Evolutionary conservation across 768 basidiomycete species (phyloP), one percentile per base, ranked within the genome.

Genomic region (Tylopilus balloui): DNA sequence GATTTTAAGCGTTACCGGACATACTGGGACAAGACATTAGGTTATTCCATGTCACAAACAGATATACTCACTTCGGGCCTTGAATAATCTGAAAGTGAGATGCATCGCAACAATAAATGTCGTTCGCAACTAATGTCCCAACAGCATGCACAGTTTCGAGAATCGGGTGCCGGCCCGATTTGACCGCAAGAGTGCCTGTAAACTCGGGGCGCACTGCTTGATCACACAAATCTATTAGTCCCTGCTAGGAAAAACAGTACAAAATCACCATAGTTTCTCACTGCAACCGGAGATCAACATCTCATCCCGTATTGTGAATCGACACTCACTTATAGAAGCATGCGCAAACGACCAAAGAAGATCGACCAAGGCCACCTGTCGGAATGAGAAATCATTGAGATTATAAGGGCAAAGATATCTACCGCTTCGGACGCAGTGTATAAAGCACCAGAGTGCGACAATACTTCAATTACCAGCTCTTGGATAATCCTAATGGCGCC

Each of bases 351-450:
- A 83, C 79, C 87, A 87, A 3, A 98, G 68, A 75, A 98, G 86
- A 61, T 99, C 96, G 1, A 95, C 68, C 47, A 92, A 71, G 0
- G 93, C 91, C 17, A 96, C 78, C 91, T 92, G 41, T 19, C 21
- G 14, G 3, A 12, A 23, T 42, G 25, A 50, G 20, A 15, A 29
- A 20, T 21, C 25, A 56, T 28, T 6, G 15, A 44, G 19, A 34
- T 6, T 19, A 6, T 1, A 11, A 39, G 6, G 20, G 17, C 8
- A 11, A 42, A 31, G 31, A 7, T 20, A 54, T 11, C 10, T 55
- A 92, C 88, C 20, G 92, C 92, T 71, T 98, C 96, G 0, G 91
- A 89, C 7, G 88, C 87, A 50, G 88, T 87, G 71, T 95, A 95
- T 21, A 99, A 71, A 34, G 81, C 85, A 21, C 90, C 86, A 34